Conservation (phyloP, 495 filamentous ascomycete genomes). For the Rhypophila decipiens region DNA sequence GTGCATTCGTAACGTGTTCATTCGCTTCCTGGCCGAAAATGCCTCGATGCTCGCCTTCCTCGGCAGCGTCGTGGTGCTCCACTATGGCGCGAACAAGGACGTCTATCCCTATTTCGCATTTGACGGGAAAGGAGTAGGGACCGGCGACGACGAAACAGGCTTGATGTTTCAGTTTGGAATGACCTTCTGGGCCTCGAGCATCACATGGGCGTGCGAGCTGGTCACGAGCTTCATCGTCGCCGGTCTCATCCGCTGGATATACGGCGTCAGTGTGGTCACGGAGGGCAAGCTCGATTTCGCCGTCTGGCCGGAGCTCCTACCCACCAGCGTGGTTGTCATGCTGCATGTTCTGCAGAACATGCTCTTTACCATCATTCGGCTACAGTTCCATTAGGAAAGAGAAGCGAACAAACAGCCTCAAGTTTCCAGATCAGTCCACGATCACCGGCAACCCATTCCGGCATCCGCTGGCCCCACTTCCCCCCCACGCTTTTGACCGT, state of each 20-base stretch:
- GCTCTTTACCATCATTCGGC: constrained; percentile 56
- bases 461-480: no score
- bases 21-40: constrained; percentile 55
- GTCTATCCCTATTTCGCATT: constrained; percentile 55
- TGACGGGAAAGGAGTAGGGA: constrained; percentile 20
- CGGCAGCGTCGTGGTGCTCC: constrained; percentile 52
- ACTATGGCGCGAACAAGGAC: constrained; percentile 56
- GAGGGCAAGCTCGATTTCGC: constrained; percentile 55
- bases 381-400: constrained; percentile 45
- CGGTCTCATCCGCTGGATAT: constrained; percentile 46
- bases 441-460: no score
- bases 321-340: constrained; percentile 54
- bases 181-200: constrained; percentile 52
- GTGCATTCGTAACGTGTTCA: constrained; percentile 54
- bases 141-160: constrained; percentile 17
- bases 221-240: constrained; percentile 50
- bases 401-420: neutral
- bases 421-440: neutral
- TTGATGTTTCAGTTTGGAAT: constrained; percentile 48
- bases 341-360: constrained; percentile 63
- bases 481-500: neutral
- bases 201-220: constrained; percentile 59
- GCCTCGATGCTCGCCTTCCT: constrained; percentile 60
- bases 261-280: constrained; percentile 49
- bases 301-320: constrained; percentile 55